Base-by-base conservation (phyloP, 1,139 yeast species). In the Pneumocystis oryctolagi region DNA sequence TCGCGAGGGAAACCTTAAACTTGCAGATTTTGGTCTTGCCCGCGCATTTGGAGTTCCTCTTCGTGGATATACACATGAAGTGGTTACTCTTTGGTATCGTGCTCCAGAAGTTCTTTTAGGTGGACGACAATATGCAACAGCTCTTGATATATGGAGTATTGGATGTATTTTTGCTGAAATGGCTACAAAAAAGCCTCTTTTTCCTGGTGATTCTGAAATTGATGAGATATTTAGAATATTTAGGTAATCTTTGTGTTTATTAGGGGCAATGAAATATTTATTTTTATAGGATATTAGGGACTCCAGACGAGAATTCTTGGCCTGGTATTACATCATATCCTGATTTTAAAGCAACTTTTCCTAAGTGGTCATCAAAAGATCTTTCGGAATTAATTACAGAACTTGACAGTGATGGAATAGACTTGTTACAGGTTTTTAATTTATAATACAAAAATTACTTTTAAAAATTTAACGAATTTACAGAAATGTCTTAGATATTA, bases 101-200 rank as follows among this genome's bases (percentile, higher is more conserved):
- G 97, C 99, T 0, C 98, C 98, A 0, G 99, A 92, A 73, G 98
- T 92, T 57, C 77, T 92, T 63, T 81, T 92, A 74, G 99, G 99
- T 0, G 88, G 96, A 0, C 82, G 97, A 69, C 89, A 95, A 61
- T 92, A 92, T 74, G 87, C 96, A 39, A 92, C 98, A 0, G 88
- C 96, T 0, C 92, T 92, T 67, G 99, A 92, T 74, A 89, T 92
- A 76, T 92, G 99, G 99, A 89, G 97, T 35, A 95, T 96, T 30
- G 99, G 99, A 14, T 92, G 98, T 75, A 92, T 92, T 63, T 80
- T 92, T 72, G 97, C 97, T 1, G 99, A 92, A 73, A 92, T 92
- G 98, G 85, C 92, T 69, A 88, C 96, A 9, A 98, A 98, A n/a
- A 85, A 92, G 70, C 97, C 99, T 0, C 77, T 92, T 64, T 92